Evolutionary conservation across 1,139 yeast species (phyloP).

Genomic region (Candida tetrigidarum): DNA sequence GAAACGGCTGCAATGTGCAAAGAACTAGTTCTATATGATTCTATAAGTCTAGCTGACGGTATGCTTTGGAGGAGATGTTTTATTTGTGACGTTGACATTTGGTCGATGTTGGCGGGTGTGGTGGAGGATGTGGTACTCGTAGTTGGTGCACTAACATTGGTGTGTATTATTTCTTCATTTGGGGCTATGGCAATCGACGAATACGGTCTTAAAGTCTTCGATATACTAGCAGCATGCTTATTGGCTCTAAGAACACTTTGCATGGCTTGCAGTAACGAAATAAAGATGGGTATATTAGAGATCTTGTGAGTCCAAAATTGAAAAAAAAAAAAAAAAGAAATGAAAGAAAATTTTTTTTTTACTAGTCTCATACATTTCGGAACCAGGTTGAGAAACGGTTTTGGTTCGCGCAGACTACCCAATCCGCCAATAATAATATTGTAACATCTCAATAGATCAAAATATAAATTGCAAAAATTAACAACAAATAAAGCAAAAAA

Average conservation of each 20-base stretch:
- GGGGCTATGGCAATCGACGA: slow-evolving; percentile 11
- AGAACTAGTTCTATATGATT: slow-evolving; percentile 13
- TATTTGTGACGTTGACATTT: neutral
- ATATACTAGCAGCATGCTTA: slow-evolving; percentile 4
- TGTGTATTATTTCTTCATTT: slow-evolving; percentile 8
- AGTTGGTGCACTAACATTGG: slow-evolving; percentile 2
- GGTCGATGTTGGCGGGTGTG: neutral
- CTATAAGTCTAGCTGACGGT: slow-evolving; percentile 14
- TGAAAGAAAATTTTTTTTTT: neutral
- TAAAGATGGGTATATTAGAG: neutral
- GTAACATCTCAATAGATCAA: neutral
- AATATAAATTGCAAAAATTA: no score
- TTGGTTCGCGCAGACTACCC: no score
- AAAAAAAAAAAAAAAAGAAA: neutral
- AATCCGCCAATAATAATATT: neutral
- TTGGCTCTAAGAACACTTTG: slow-evolving; percentile 6
- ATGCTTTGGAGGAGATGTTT: slow-evolving; percentile 8
- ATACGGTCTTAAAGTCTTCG: slow-evolving; percentile 7
- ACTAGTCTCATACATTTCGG: no score
- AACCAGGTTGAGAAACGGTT: no score
- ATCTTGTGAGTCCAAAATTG: neutral
- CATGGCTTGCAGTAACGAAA: neutral
- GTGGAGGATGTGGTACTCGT: neutral
- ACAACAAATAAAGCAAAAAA: no score
- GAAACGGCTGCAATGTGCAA: neutral